These are phyloP conservation scores for Wickerhamiella sergipiensis DNA, from an alignment of 805 yeast genomes.

Conservation along the genomic window DNA sequence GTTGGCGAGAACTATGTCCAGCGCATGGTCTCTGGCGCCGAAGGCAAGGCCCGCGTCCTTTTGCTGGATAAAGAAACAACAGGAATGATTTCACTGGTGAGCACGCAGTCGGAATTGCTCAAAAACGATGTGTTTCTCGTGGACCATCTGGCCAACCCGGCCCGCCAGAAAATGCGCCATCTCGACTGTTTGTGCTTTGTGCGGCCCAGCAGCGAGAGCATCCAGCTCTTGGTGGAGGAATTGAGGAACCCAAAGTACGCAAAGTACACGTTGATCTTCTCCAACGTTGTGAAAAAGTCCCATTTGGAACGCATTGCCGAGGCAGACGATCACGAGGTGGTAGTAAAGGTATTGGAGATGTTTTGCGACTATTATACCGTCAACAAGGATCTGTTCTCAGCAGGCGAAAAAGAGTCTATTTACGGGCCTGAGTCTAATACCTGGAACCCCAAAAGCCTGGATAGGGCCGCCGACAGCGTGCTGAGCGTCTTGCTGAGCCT, in stretches of 20 bases:
- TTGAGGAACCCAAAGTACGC: conserved; percentile 67
- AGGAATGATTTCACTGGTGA: conserved; percentile 70
- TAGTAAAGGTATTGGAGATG: conserved; percentile 62
- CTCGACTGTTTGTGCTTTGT: conserved; percentile 68
- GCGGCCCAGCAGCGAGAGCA: conserved; percentile 54
- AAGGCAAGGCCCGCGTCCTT: conserved; percentile 49
- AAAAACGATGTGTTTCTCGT: conserved; percentile 75
- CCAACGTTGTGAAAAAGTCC: conserved; percentile 58
- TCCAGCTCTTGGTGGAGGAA: conserved; percentile 50
- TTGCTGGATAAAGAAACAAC: conserved; percentile 72
- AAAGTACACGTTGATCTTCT: conserved; percentile 64
- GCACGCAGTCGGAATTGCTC: conserved; percentile 75
- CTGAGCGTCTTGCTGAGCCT: conserved; percentile 53
- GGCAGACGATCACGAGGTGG: conserved; percentile 74
- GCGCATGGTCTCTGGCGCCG: conserved; percentile 24
- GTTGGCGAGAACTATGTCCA: conserved; percentile 28
- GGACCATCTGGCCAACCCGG: conserved; percentile 42
- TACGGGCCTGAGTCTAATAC: conserved; percentile 24
- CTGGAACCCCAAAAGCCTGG: conserved; percentile 36
- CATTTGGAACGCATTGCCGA: conserved; percentile 82
- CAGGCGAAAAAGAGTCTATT: conserved; percentile 20
- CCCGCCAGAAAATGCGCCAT: conserved; percentile 62
- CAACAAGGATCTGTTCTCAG: conserved; percentile 50
- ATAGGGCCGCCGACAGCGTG: conserved; percentile 32
- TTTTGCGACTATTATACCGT: conserved; percentile 73